A percentile compares a stretch with the other conserved stretches of the same genome.
These are phyloP conservation scores for Zygotorulaspora chibaensis DNA, from an alignment of 805 yeast species.

Conservation along the genomic window DNA sequence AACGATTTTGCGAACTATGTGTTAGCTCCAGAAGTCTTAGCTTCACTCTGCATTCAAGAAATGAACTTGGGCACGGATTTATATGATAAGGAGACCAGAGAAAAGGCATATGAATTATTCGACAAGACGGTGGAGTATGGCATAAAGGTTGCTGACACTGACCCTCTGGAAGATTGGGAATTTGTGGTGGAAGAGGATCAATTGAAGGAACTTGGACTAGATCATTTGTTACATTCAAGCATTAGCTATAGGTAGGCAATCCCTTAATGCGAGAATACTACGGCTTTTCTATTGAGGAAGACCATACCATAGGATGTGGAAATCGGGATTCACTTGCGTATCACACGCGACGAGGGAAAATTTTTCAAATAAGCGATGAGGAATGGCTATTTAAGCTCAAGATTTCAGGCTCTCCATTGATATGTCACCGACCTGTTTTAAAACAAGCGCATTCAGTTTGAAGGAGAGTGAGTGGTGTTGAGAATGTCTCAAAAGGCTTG, in stretches of 20 bases:
- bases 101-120: constrained; percentile 45
- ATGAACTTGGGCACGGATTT: constrained; percentile 22
- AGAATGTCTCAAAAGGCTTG: constrained; percentile 66
- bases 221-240: neutral
- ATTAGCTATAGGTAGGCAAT: too few relatives aligned
- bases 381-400: neutral
- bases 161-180: constrained; percentile 32
- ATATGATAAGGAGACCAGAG: constrained; percentile 26
- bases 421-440: neutral
- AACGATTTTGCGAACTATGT: constrained; percentile 54
- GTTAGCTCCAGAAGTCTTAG: constrained; percentile 58
- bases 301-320: neutral
- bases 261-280: too few relatives aligned
- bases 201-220: constrained; percentile 7
- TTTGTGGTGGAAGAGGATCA: constrained; percentile 13
- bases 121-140: constrained; percentile 49
- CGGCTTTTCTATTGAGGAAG: neutral
- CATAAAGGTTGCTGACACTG: constrained; percentile 26
- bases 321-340: neutral
- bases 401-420: neutral
- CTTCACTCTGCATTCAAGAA: constrained; percentile 49
- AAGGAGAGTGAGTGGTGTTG: constrained; percentile 1
- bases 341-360: constrained; percentile 4
- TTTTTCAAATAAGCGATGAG: constrained; percentile 2
- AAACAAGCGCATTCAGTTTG: neutral